phyloP scores from a whole-genome alignment of 73 alveolate genomes.

The Tetrahymena malaccensis region DNA sequence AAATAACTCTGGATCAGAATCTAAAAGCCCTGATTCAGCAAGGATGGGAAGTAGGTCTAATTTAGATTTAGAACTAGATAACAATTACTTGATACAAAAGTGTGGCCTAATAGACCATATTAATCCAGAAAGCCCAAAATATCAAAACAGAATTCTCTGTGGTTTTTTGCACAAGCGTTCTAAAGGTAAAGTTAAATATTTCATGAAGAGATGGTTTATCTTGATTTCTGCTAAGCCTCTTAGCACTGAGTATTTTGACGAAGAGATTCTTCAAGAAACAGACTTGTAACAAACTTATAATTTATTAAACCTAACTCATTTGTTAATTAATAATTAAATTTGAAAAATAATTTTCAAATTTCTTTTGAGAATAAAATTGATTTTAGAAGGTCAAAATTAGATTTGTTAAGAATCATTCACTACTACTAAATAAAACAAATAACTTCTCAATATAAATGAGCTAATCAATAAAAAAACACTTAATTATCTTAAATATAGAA shows the following conservation, averaged over 20 bases:
- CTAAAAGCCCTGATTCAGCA: background rate
- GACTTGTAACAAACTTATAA: background rate
- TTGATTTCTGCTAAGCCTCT: constrained; percentile 68
- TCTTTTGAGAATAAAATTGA: background rate
- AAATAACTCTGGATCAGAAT: background rate
- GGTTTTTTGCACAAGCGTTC: constrained; percentile 73
- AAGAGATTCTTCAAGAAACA: constrained; percentile 47
- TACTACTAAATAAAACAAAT: background rate
- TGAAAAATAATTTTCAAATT: no score
- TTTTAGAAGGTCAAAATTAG: background rate
- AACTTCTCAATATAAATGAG: background rate
- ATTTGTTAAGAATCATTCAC: background rate
- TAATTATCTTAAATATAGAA: no score
- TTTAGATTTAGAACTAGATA: background rate
- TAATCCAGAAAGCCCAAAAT: background rate
- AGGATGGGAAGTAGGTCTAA: background rate
- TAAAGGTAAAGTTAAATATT: constrained; percentile 64
- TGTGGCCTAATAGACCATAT: background rate
- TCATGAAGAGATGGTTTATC: constrained; percentile 67
- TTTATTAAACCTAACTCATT: no score
- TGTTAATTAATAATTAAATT: no score
- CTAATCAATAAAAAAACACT: background rate
- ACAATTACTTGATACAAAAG: background rate
- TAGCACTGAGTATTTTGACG: constrained; percentile 43
- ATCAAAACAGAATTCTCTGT: constrained; percentile 45